These are phyloP conservation scores for Cordia subcordata DNA, from an alignment of 257 asterid genomes.

Conservation along the genomic window DNA sequence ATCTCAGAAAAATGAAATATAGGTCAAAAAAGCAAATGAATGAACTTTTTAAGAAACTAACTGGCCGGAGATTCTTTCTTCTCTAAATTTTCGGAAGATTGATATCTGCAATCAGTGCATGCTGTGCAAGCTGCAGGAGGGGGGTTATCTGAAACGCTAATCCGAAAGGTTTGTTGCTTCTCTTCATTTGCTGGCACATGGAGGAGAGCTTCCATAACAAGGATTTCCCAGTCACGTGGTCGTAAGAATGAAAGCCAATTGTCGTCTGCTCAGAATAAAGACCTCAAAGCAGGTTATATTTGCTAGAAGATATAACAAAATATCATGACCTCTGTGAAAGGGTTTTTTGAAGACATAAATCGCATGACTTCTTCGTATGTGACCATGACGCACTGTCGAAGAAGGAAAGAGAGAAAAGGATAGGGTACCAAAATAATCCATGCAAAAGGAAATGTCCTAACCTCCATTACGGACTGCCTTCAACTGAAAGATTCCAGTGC, in stretches of 20 bases:
- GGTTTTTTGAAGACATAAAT: not conserved
- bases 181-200: constrained; percentile 68
- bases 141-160: constrained; percentile 43
- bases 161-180: constrained; percentile 67
- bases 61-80: constrained; percentile 26
- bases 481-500: constrained; percentile 83
- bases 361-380: no score
- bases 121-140: constrained; percentile 41
- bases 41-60: constrained; percentile 6
- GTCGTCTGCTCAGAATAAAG: constrained; percentile 41
- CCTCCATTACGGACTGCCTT: constrained; percentile 95
- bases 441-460: constrained; percentile 12
- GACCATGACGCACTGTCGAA: no score
- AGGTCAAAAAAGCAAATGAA: no score
- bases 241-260: constrained; percentile 52
- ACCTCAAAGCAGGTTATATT: not conserved
- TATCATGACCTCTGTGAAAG: not conserved
- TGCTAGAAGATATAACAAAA: not conserved
- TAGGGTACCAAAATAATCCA: not conserved
- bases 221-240: constrained; percentile 82
- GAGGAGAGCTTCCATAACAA: constrained; percentile 85
- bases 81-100: constrained; percentile 29
- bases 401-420: no score
- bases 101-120: constrained; percentile 39
- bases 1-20: no score